These are phyloP conservation scores for Pichia heedii DNA, from an alignment of 805 yeast species.

Conservation along the genomic window DNA sequence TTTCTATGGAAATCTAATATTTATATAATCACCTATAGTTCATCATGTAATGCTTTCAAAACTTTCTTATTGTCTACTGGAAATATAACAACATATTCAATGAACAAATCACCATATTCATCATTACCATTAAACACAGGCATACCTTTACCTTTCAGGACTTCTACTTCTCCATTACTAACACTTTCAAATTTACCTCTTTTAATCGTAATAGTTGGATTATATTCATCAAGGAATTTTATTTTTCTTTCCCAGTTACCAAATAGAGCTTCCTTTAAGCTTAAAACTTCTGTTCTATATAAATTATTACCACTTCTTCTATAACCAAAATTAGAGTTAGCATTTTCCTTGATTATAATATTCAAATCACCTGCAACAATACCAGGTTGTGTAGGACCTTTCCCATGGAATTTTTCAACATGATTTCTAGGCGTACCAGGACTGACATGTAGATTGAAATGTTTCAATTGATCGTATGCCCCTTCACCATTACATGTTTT, in stretches of 20 bases:
- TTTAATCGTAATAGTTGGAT: constrained; percentile 34
- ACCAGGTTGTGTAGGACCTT: constrained; percentile 81
- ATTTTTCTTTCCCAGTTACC: constrained; percentile 80
- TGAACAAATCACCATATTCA: constrained; percentile 45
- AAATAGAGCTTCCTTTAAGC: constrained; percentile 56
- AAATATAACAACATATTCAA: constrained; percentile 39
- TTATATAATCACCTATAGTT: constrained; percentile 14
- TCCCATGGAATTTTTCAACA: constrained; percentile 54
- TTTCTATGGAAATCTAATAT: background rate
- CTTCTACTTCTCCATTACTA: constrained; percentile 62
- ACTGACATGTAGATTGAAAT: constrained; percentile 50
- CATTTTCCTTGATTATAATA: constrained; percentile 50
- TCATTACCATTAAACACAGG: constrained; percentile 47
- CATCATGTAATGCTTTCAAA: constrained; percentile 21
- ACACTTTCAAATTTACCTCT: constrained; percentile 48
- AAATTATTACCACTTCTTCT: constrained; percentile 68
- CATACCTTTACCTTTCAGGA: constrained; percentile 75
- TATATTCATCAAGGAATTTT: constrained; percentile 55
- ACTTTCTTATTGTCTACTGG: constrained; percentile 30
- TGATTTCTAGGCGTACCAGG: constrained; percentile 64
- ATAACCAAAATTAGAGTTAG: constrained; percentile 62
- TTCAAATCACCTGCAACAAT: constrained; percentile 72
- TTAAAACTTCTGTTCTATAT: constrained; percentile 72
- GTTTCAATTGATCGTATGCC: constrained; percentile 45
- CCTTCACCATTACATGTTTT: constrained; percentile 62